Conservation (phyloP, 2,329 filamentous ascomycete genomes). For the Colletotrichum sp. region DNA sequence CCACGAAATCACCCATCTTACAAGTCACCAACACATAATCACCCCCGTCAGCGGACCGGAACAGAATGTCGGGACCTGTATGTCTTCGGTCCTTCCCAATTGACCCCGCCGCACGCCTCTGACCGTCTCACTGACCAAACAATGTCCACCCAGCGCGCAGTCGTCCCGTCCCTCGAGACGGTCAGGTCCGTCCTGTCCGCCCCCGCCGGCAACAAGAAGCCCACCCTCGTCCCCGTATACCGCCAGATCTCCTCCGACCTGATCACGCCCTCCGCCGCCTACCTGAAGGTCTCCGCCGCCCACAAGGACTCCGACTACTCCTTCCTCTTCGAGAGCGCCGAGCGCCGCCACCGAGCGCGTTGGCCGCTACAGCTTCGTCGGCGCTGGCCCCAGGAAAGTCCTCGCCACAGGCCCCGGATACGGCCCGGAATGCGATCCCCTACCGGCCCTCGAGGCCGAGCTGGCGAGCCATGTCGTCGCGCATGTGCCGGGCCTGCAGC, state of each 20-base stretch:
- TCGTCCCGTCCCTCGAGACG: conserved; percentile 52
- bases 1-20: neutral
- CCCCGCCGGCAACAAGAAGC: conserved; percentile 32
- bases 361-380: conserved; percentile 94
- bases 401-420: conserved; percentile 88
- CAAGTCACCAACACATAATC: neutral
- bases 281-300: conserved; percentile 85
- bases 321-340: conserved; percentile 93
- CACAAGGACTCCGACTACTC: conserved; percentile 76
- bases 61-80: conserved; percentile 20
- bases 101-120: neutral
- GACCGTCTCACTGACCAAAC: neutral
- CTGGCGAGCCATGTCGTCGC: conserved; percentile 80
- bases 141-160: conserved; percentile 35
- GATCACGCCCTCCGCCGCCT: conserved; percentile 92
- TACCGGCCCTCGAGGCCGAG: conserved; percentile 82
- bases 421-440: conserved; percentile 82
- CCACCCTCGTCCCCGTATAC: conserved; percentile 83
- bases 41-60: neutral
- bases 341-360: conserved; percentile 94
- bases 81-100: neutral
- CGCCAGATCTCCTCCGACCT: conserved; percentile 90
- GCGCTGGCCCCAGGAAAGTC: conserved; percentile 79
- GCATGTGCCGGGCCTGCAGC: conserved; percentile 78
- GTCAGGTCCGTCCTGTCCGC: conserved; percentile 46